Evolutionary conservation across 2,329 filamentous ascomycete genomes (phyloP), one percentile per base, ranked within the genome.

Genomic region (Coniochaeta prunicola): DNA sequence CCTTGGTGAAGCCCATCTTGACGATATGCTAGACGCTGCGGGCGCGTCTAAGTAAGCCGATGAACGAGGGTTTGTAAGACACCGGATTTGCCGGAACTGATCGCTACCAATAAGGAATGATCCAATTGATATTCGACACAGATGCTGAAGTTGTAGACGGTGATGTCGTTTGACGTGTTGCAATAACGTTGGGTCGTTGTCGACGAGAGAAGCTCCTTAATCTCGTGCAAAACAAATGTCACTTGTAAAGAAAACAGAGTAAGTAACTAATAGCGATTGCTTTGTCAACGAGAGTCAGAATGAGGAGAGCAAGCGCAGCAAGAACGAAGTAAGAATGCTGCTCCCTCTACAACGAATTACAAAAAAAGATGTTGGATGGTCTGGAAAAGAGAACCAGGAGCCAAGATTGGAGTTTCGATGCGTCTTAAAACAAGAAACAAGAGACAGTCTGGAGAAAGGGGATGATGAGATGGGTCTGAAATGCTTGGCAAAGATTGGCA

Each of bases 1-100:
- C 69, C 60, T 64, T 65, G 55, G 62, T 62, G 61, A 64, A 61
- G 42, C 62, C 64, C 64, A 67, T 67, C 17, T 58, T 66, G 53
- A 50, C 24, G 45, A 13, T 5, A 26, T 30, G 45, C 40, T 24
- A 26, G 21, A 45, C 13, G 40, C 40, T 45, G 40, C 40, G 19
- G 30, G 45, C 45, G 45, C 19, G 12, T 5, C 40, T 2, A 45
- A 10, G 17, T 10, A 45, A 21, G 24, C 21, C 40, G 40, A 45
- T 45, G 13, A 50, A 50, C 45, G 45, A 50, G 45, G 26, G 45
- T 50, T 4, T 17, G 30, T 7, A n/a, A 28, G 45, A 50, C 24
- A 26, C 3, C 45, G 45, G 45, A 50, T 28, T 45, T 5, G 10
- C 45, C 45, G 45, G 45, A 50, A 26, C 13, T 17, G n/a, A 30